Percentiles rank a stretch among this genome's conserved stretches.
These are phyloP conservation scores for Tetraselmis chui DNA, from an alignment of 139 green algal genomes.

Conservation along the genomic window DNA sequence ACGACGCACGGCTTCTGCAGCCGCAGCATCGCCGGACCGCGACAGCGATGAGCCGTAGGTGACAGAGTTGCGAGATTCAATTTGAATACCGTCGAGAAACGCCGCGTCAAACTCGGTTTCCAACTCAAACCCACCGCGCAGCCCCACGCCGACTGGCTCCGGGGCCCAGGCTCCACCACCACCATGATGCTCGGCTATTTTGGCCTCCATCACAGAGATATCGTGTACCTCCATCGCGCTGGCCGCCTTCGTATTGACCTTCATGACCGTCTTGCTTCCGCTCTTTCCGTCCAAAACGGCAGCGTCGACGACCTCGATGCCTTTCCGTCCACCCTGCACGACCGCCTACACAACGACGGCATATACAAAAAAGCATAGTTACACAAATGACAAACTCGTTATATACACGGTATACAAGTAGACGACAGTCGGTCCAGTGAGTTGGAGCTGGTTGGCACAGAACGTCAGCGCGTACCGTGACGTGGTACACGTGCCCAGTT, in stretches of 20 bases:
- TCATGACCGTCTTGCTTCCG: neutral
- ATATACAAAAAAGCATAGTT: too few relatives aligned
- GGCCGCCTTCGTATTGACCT: neutral
- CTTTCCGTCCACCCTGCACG: neutral
- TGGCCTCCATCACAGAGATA: neutral
- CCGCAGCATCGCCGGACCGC: neutral
- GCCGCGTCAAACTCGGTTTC: neutral
- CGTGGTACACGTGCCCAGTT: neutral
- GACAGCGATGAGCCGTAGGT: neutral
- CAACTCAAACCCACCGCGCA: too few relatives aligned
- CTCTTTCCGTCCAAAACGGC: neutral
- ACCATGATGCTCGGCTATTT: too few relatives aligned
- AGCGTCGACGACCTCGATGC: neutral
- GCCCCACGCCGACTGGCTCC: too few relatives aligned
- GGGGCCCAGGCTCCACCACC: too few relatives aligned
- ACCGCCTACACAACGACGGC: neutral
- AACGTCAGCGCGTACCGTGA: too few relatives aligned
- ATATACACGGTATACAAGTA: too few relatives aligned
- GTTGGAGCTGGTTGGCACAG: too few relatives aligned
- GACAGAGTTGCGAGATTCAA: neutral
- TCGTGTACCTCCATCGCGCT: neutral
- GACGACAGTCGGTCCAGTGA: too few relatives aligned
- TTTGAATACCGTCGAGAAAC: neutral
- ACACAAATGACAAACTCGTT: too few relatives aligned
- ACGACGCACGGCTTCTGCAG: neutral